These are phyloP conservation scores for Phoenix dactylifera DNA, from an alignment of 176 grass and related monocot species.

Conservation along the genomic window DNA sequence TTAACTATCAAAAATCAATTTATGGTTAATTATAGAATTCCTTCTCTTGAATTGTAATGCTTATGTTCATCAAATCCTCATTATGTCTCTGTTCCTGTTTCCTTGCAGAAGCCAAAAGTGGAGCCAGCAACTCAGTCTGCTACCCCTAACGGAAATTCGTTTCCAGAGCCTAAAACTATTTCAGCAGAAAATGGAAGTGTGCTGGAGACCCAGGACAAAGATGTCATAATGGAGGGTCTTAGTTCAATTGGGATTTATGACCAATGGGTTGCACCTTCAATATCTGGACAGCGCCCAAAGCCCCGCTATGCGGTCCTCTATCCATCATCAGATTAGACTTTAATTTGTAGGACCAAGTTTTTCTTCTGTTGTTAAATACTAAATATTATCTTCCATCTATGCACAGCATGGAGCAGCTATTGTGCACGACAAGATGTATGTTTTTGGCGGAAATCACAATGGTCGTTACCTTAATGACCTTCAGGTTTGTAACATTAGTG, in stretches of 20 bases:
- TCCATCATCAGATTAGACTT: slow-evolving; percentile 4
- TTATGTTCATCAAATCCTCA: no score
- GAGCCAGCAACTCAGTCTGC: slow-evolving; percentile 27
- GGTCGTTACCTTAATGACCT: slow-evolving; percentile 96
- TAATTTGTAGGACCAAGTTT: slow-evolving; percentile 9
- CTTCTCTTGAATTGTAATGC: no score
- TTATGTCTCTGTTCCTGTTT: no score
- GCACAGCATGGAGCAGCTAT: slow-evolving; percentile 92
- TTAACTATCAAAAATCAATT: no score
- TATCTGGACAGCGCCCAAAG: slow-evolving; percentile 58
- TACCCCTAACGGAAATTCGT: slow-evolving; percentile 54
- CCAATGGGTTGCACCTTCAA: slow-evolving; percentile 67
- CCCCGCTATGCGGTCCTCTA: slow-evolving; percentile 75
- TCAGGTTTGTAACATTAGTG: slow-evolving; percentile 42
- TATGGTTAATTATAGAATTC: no score
- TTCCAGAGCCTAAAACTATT: slow-evolving; percentile 82
- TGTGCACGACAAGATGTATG: slow-evolving; percentile 83
- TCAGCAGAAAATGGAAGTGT: slow-evolving; percentile 54
- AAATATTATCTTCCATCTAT: slow-evolving; percentile 31
- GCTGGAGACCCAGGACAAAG: slow-evolving; percentile 77
- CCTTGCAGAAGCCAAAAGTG: slow-evolving; percentile 45
- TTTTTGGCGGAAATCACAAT: slow-evolving; percentile 97
- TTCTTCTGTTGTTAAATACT: slow-evolving; percentile 13
- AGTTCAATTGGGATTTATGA: slow-evolving; percentile 58
- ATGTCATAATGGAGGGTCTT: slow-evolving; percentile 80